Evolutionary conservation across 2,329 filamentous ascomycete genomes (phyloP), one percentile per base, ranked within the genome.

Genomic region (Zymoseptoria ardabiliae): DNA sequence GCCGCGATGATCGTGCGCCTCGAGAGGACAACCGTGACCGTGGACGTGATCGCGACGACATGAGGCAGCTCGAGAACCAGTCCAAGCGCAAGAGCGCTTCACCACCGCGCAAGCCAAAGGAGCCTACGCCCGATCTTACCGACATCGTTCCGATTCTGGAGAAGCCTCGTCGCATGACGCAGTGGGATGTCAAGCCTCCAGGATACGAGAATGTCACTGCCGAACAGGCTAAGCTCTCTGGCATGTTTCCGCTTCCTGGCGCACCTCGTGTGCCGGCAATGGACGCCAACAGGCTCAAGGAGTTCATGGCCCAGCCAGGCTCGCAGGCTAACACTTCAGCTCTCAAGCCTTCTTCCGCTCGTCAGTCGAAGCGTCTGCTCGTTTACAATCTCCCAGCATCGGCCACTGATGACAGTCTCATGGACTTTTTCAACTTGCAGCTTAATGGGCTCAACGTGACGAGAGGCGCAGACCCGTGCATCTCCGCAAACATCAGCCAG

Each of bases 161-260:
- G 71, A 87, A 93, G 69, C 94, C 92, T 80, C 88, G 95, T 68
- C 88, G 94, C 61, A 79, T 99, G 80, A 97, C 92, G 41, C 95
- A 99, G 76, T 99, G 94, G 94, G 95, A 99, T 74, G 97, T 99
- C 75, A 99, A 99, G 78, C 94, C 94, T 5, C 90, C 91, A 17
- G 93, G 94, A 51, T 99, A 99, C 71, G 95, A 99, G 72, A 96
- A 94, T 75, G 93, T 99, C 65, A 97, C 94, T 2, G 91, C 94
- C 21, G 95, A 99, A 76, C 95, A 99, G 75, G 95, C 94, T 55
- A 99, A 99, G 80, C 82, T 99, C 51, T 99, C 95, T 2, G 85
- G 93, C 79, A 97, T 99, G 94, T 99, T 99, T 79, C 92, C 95
- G 61, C 85, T 99, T 52, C 94, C 94, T 3, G 94, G 94, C 65